Conservation (phyloP, 331 rosid species). For the Telfairia occidentalis region DNA sequence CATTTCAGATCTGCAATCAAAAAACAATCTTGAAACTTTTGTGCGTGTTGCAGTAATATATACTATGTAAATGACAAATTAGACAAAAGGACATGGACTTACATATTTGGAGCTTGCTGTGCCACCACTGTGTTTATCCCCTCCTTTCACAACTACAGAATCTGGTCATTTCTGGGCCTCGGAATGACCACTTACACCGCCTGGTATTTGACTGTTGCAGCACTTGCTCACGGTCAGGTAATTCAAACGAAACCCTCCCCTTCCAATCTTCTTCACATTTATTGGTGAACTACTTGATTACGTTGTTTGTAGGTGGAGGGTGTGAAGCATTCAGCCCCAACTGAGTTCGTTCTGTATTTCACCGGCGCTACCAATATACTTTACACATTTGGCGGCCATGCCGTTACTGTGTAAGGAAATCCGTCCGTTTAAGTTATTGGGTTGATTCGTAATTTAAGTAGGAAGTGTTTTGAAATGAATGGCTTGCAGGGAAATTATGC, state of each 20-base stretch:
- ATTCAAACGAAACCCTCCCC: background rate
- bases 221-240: slow-evolving; percentile 74
- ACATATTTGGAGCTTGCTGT: slow-evolving; percentile 60
- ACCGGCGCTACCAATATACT: slow-evolving; percentile 93
- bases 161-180: slow-evolving; percentile 65
- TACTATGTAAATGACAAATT: slow-evolving; percentile 66
- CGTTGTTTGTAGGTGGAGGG: slow-evolving; percentile 38
- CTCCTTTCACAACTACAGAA: slow-evolving; percentile 81
- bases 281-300: background rate
- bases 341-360: slow-evolving; percentile 61
- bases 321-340: slow-evolving; percentile 68
- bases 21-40: too few relatives aligned
- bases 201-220: slow-evolving; percentile 79
- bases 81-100: slow-evolving; percentile 83
- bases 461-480: too few relatives aligned
- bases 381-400: slow-evolving; percentile 97
- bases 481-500: slow-evolving; percentile 97
- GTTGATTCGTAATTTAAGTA: too few relatives aligned
- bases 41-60: slow-evolving; percentile 49
- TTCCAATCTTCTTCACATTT: background rate
- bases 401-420: slow-evolving; percentile 95
- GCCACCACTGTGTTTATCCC: slow-evolving; percentile 67
- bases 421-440: too few relatives aligned
- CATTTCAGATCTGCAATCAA: background rate
- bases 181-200: slow-evolving; percentile 42